phyloP scores from a whole-genome alignment of 2,329 filamentous ascomycete species.

The Rutstroemia sp. region DNA sequence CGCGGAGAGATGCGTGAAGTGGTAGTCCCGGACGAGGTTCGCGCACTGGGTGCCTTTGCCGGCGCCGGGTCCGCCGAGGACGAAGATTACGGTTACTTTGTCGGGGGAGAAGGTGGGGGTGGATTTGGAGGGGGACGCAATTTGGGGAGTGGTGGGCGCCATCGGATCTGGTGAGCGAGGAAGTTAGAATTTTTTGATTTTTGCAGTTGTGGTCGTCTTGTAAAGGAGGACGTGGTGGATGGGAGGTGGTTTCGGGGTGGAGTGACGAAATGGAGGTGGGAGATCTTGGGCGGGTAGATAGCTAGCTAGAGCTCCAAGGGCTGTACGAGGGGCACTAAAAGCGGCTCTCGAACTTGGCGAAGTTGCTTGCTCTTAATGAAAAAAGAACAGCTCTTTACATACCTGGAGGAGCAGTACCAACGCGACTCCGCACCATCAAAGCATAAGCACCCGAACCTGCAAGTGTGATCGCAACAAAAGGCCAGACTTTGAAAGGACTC shows the following conservation, averaged over 20 bases:
- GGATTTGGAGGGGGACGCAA: conserved; percentile 44
- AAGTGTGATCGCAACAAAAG: conserved; percentile 35
- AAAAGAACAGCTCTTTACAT: conserved; percentile 2
- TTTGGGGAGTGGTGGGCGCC: conserved; percentile 17
- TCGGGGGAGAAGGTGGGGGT: conserved; percentile 65
- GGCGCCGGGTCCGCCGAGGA: conserved; percentile 89
- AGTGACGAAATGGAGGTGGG: background rate
- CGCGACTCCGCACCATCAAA: conserved; percentile 42
- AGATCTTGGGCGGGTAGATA: background rate
- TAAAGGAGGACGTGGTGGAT: background rate
- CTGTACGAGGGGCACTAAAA: conserved; percentile 16
- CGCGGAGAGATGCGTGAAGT: conserved; percentile 87
- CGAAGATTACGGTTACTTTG: conserved; percentile 88
- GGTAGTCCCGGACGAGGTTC: conserved; percentile 78
- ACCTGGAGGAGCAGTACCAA: conserved; percentile 24
- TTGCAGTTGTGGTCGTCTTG: background rate
- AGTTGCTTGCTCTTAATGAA: background rate
- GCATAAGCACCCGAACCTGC: conserved; percentile 42
- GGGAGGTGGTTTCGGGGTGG: background rate
- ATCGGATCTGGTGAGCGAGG: conserved; percentile 3
- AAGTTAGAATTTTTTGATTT: background rate
- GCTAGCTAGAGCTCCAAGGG: background rate
- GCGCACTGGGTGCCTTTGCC: conserved; percentile 96
- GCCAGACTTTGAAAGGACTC: conserved; percentile 32
- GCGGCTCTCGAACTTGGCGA: conserved; percentile 20